Base-by-base conservation (phyloP, 352 stramenopile species). In the Phytophthora palmivora region DNA sequence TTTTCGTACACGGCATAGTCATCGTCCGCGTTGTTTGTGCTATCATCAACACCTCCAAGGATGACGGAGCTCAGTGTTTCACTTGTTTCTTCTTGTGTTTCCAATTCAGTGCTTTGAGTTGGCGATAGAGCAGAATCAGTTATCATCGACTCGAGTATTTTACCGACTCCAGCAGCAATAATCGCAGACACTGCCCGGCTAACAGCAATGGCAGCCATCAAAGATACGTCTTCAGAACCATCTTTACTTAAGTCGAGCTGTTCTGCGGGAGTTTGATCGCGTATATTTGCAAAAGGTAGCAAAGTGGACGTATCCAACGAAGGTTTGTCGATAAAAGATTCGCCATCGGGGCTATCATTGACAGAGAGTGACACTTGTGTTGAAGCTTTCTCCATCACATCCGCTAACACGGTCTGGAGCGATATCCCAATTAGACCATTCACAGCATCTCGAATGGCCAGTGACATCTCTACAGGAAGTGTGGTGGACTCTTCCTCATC, bases 341-440 rank as follows among this genome's bases (percentile, higher is more conserved):
- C 24, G 3, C 6, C 24, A 28, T 6, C 24, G 24, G 24, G 24
- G 26, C 39, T 32, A 4, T 56, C 36, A 32, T 47, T 22, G 15
- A 34, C 19, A 49, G 18, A 15, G 48, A 19, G 9, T 32, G 48
- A 8, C 14, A 45, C 22, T 36, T 34, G 16, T 21, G 33, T 33
- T 33, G 16, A 16, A 28, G 33, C 1, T 56, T 53, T 58, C 8
- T 57, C 59, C 37, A 72, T 75, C 16, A 79, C 51, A 3, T 77
- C 50, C 24, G 55, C 54, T 8, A 85, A 10, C 33, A 53, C 70
- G 18, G 70, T 52, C 56, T 85, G 70, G n/a, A 85, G 67, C 0
- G 76, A 82, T 26, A 77, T 48, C 2, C 67, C 76, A 36, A 85
- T 82, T 28, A 85, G 38, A 22, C 67, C 70, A 45, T 68, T 70